Percentiles rank a stretch among this genome's conserved stretches.
Conservation (phyloP, 176 grass and related monocot species). For the Oryza glaberrima region DNA sequence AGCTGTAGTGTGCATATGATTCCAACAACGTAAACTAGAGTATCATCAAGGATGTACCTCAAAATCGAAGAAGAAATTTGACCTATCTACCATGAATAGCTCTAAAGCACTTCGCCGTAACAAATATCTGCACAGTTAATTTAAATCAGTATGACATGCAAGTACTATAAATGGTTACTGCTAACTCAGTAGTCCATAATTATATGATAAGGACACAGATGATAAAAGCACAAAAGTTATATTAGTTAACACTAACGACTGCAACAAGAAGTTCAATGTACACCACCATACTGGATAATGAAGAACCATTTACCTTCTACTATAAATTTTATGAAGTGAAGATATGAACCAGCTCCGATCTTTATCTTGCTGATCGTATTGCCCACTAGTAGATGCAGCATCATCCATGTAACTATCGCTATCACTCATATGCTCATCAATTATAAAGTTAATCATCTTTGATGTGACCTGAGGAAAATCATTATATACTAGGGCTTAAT, state of each 20-base stretch:
- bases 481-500: conserved; percentile 34
- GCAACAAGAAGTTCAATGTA: conserved; percentile 12
- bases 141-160: conserved; percentile 39
- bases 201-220: conserved; percentile 17
- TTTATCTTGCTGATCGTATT: conserved; percentile 78
- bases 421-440: conserved; percentile 71
- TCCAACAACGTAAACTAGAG: conserved; percentile 39
- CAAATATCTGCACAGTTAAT: conserved; percentile 72
- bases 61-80: conserved; percentile 97
- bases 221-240: conserved; percentile 36
- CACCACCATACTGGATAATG: conserved; percentile 9
- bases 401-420: conserved; percentile 66
- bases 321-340: conserved; percentile 86
- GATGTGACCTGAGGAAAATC: conserved; percentile 77
- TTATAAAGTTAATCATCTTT: conserved; percentile 96
- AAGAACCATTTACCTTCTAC: conserved; percentile 67
- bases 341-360: conserved; percentile 95
- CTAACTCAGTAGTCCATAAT: conserved; percentile 22
- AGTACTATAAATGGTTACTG: conserved; percentile 3
- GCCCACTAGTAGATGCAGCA: conserved; percentile 54
- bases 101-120: conserved; percentile 89
- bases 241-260: conserved; percentile 18
- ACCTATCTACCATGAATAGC: conserved; percentile 97
- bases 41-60: conserved; percentile 65
- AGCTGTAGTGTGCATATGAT: conserved; percentile 24